phyloP scores from a whole-genome alignment of 441 rosid genomes.

The Adansonia grandidieri region DNA sequence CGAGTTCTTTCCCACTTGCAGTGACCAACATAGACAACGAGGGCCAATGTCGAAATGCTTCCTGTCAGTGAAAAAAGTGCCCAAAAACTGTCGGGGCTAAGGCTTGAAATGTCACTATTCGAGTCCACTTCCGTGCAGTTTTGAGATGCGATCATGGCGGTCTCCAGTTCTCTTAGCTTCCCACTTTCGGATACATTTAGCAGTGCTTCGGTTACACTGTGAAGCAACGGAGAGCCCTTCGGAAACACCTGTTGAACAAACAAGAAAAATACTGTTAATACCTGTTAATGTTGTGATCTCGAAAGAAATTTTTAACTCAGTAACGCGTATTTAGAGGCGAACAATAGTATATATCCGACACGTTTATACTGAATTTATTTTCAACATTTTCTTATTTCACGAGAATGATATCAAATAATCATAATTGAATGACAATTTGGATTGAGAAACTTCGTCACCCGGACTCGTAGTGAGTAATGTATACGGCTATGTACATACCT shows the following conservation, averaged over 20 bases:
- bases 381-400: too few relatives aligned
- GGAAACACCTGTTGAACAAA: conserved; percentile 21
- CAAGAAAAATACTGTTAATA: conserved; percentile 18
- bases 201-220: conserved; percentile 11
- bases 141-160: conserved; percentile 18
- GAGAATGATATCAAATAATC: too few relatives aligned
- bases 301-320: too few relatives aligned
- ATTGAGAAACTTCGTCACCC: too few relatives aligned
- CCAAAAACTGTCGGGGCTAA: neutral
- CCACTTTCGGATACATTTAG: conserved; percentile 15
- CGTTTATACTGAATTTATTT: too few relatives aligned
- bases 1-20: neutral
- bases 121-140: neutral
- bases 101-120: neutral
- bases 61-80: neutral
- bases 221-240: conserved; percentile 1
- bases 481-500: too few relatives aligned
- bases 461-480: too few relatives aligned
- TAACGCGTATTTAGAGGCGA: too few relatives aligned
- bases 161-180: conserved; percentile 28
- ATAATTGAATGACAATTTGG: too few relatives aligned
- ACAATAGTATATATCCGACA: too few relatives aligned
- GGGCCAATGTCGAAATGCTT: neutral
- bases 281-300: conserved; percentile 28
- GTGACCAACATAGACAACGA: neutral